These are phyloP conservation scores for Metschnikowia kunwiensis DNA, from an alignment of 805 yeast species.

Conservation along the genomic window DNA sequence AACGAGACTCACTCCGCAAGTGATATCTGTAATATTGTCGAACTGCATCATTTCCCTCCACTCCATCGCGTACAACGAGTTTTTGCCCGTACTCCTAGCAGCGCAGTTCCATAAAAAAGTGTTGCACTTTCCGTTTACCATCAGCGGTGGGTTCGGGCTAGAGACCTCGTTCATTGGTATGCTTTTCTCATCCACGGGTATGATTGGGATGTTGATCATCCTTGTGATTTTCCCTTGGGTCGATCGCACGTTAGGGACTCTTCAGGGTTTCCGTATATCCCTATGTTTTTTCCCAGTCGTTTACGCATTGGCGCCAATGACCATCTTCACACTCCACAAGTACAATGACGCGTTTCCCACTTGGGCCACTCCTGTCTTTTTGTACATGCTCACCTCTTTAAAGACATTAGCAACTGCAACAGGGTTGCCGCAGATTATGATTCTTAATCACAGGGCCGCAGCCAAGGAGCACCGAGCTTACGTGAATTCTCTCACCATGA, in stretches of 20 bases:
- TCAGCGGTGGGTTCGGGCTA: slow-evolving; percentile 37
- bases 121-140: slow-evolving; percentile 32
- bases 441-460: slow-evolving; percentile 36
- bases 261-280: slow-evolving; percentile 30
- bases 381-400: slow-evolving; percentile 31
- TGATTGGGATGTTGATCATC: slow-evolving; percentile 34
- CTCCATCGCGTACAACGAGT: slow-evolving; percentile 32
- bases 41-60: slow-evolving; percentile 36
- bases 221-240: slow-evolving; percentile 32
- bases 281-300: slow-evolving; percentile 32
- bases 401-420: slow-evolving; percentile 34
- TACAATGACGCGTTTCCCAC: slow-evolving; percentile 26
- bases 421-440: slow-evolving; percentile 36
- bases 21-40: slow-evolving; percentile 30
- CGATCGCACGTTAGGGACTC: slow-evolving; percentile 32
- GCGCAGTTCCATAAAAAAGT: slow-evolving; percentile 25
- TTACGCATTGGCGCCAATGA: slow-evolving; percentile 29
- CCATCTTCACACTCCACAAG: slow-evolving; percentile 30
- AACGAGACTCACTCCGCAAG: slow-evolving; percentile 34
- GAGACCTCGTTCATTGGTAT: slow-evolving; percentile 33
- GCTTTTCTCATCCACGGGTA: slow-evolving; percentile 35
- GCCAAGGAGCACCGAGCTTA: slow-evolving; percentile 33
- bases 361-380: slow-evolving; percentile 28
- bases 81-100: slow-evolving; percentile 39
- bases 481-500: slow-evolving; percentile 33